Evolutionary conservation across 2,329 filamentous ascomycete species (phyloP).

Genomic region (Botrytis medusae): DNA sequence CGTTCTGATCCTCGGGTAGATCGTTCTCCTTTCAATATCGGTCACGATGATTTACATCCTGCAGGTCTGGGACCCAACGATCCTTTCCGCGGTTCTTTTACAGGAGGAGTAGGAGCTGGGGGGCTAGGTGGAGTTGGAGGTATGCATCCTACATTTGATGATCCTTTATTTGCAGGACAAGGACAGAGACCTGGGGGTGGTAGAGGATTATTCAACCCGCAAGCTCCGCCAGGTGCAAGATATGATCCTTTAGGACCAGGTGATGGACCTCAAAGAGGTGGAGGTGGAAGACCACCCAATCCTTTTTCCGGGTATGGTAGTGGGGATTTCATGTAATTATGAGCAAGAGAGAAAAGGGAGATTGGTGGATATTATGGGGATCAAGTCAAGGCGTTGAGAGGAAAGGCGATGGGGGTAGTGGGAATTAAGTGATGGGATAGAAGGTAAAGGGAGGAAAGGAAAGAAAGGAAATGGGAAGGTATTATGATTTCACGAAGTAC

Average conservation of each 20-base stretch:
- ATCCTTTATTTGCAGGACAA: slow-evolving; percentile 72
- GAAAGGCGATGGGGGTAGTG: background rate
- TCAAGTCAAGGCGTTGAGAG: background rate
- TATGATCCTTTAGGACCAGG: slow-evolving; percentile 86
- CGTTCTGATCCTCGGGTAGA: slow-evolving; percentile 43
- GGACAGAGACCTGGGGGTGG: slow-evolving; percentile 40
- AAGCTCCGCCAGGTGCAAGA: slow-evolving; percentile 81
- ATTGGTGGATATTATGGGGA: too few species aligned
- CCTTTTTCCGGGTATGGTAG: slow-evolving; percentile 59
- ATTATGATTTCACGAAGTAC: background rate
- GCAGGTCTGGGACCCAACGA: slow-evolving; percentile 82
- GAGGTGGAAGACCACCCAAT: slow-evolving; percentile 50
- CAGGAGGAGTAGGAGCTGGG: slow-evolving; percentile 57
- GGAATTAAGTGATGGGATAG: background rate
- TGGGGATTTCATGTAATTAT: slow-evolving; percentile 53
- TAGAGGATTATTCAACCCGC: slow-evolving; percentile 56
- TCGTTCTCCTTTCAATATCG: slow-evolving; percentile 66
- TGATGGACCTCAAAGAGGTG: slow-evolving; percentile 50
- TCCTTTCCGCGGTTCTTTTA: slow-evolving; percentile 68
- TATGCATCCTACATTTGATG: slow-evolving; percentile 96
- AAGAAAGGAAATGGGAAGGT: background rate
- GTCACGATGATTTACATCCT: slow-evolving; percentile 85
- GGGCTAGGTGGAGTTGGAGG: slow-evolving; percentile 58
- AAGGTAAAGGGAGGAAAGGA: background rate
- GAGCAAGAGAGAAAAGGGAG: background rate